Base-by-base conservation (phyloP, 2,329 filamentous ascomycete genomes). In the Ceratocystis alfenasii region DNA sequence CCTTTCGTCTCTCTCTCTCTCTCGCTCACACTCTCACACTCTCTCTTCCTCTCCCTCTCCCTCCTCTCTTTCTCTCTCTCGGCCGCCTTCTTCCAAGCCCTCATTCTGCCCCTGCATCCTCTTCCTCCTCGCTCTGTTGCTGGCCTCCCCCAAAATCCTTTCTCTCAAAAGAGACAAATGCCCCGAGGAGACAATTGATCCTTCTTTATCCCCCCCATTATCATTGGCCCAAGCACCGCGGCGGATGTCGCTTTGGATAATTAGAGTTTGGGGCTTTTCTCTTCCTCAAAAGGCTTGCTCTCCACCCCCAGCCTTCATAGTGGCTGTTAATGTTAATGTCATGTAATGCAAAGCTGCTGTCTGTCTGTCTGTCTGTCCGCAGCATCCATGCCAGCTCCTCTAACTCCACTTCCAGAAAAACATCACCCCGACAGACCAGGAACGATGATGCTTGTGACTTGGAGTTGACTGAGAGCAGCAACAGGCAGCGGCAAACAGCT, bases 91-190 rank as follows among this genome's bases (percentile, higher is more conserved):
- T 41, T 15, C 36, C 36, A 41, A 5, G 36, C 36, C 12, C 36
- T 12, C 36, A 41, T 41, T 41, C 46, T 50, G 36, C 48, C 48
- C 20, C 48, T 50, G 22, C 53, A 57, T 28, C 48, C 10, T 25
- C 48, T 53, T 25, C n/a, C 22, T 22, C n/a, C n/a, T 25, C 48
- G n/a, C n/a, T 53, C 48, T 25, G n/a, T 25, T 53, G 48, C 53
- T 17, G 15, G 12, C 5, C 53, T 30, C 22, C 53, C 53, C 20
- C 22, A 28, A 12, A 57, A 57, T 57, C 53, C 53, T 33, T 33
- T 57, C 53, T 57, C 53, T 30, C 53, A 57, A 57, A 57, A 57
- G 22, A 57, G 53, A 57, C 53, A 57, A 57, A 57, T 30, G 53
- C 53, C 28, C 53, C 53, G 53, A 57, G 22, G 22, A 57, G 25